These are phyloP conservation scores for Scheffersomyces parashehatae DNA, from an alignment of 1,139 yeast species.

Conservation along the genomic window DNA sequence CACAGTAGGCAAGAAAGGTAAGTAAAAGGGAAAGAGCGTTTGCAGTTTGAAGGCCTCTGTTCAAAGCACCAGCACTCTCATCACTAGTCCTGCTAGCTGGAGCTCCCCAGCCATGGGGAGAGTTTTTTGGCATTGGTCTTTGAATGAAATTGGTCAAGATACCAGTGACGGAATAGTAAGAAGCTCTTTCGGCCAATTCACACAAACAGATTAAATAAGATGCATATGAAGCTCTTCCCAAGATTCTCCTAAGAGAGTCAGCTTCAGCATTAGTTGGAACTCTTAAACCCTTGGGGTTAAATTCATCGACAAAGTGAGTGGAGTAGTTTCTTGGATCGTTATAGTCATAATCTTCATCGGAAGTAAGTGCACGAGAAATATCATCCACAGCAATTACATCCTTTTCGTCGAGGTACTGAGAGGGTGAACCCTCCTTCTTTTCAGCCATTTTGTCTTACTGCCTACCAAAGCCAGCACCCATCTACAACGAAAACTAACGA, in stretches of 20 bases:
- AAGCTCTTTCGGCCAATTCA: constrained; percentile 50
- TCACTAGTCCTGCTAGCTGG: constrained; percentile 30
- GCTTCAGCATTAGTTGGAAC: constrained; percentile 45
- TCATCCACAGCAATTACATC: background rate
- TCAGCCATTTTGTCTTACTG: background rate
- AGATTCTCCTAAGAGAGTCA: constrained; percentile 39
- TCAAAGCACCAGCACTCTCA: constrained; percentile 44
- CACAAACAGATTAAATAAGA: constrained; percentile 41
- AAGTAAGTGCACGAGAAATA: background rate
- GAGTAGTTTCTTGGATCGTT: constrained; percentile 25
- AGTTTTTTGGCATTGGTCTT: constrained; percentile 51
- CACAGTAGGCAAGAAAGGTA: constrained; percentile 42
- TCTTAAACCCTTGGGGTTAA: constrained; percentile 35
- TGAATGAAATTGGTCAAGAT: constrained; percentile 45
- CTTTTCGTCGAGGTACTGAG: background rate
- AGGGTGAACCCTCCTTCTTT: background rate
- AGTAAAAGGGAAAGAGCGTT: constrained; percentile 40
- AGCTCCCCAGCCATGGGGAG: constrained; percentile 44
- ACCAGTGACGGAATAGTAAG: constrained; percentile 45
- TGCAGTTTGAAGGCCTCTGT: constrained; percentile 37
- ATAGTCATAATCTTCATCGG: constrained; percentile 9
- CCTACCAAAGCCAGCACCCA: background rate
- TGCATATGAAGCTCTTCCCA: constrained; percentile 28
- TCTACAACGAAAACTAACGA: background rate
- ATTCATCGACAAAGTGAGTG: constrained; percentile 28